These are phyloP conservation scores for Gomphus bonarii DNA, from an alignment of 1,284 basidiomycete species.

Conservation along the genomic window DNA sequence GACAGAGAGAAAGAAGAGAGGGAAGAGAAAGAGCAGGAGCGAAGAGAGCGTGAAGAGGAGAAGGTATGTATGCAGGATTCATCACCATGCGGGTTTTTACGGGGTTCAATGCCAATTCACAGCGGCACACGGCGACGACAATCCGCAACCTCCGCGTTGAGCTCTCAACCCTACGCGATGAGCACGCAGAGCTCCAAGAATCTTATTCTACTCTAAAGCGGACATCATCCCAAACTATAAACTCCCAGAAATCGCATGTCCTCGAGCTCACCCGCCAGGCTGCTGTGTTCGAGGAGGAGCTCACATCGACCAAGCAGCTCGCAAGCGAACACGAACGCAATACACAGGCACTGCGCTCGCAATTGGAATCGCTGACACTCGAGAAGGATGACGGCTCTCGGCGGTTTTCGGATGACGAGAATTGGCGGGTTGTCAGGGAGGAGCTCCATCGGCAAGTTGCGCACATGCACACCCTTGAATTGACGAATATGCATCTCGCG, in stretches of 20 bases:
- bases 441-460: slow-evolving; percentile 54
- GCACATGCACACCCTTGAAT: slow-evolving; percentile 53
- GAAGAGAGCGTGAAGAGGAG: slow-evolving; percentile 34
- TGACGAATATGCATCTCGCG: slow-evolving; percentile 46
- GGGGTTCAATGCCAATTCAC: slow-evolving; percentile 17
- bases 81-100: slow-evolving; percentile 1
- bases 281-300: slow-evolving; percentile 34
- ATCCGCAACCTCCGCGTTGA: slow-evolving; percentile 36
- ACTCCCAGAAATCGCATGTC: slow-evolving; percentile 38
- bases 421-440: slow-evolving; percentile 36
- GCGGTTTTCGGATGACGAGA: neutral
- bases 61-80: slow-evolving; percentile 36
- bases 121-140: slow-evolving; percentile 29
- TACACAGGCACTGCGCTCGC: slow-evolving; percentile 34
- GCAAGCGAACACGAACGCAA: slow-evolving; percentile 32
- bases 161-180: slow-evolving; percentile 38
- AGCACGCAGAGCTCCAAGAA: slow-evolving; percentile 47
- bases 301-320: slow-evolving; percentile 28
- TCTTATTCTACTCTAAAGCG: slow-evolving; percentile 34
- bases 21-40: slow-evolving; percentile 48
- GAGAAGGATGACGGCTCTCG: slow-evolving; percentile 37
- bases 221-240: slow-evolving; percentile 33
- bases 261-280: slow-evolving; percentile 34
- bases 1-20: slow-evolving; percentile 48
- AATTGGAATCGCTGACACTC: slow-evolving; percentile 32